A percentile compares a stretch with the other conserved stretches of the same genome.
Conservation (phyloP, 2,329 filamentous ascomycete genomes). For the Colletotrichum chlorophyti region DNA sequence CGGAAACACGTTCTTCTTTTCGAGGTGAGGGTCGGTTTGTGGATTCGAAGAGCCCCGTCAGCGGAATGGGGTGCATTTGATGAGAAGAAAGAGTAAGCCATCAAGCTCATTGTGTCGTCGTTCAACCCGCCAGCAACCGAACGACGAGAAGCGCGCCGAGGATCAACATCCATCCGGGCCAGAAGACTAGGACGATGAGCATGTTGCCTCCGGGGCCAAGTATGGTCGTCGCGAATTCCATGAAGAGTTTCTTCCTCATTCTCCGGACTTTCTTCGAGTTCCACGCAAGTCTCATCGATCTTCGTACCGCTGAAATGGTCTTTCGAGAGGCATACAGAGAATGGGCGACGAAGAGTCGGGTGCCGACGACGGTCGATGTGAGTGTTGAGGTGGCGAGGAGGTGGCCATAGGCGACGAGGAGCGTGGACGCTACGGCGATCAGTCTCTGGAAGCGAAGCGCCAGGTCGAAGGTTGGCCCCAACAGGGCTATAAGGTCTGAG, state of each 20-base stretch:
- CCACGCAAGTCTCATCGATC: constrained; percentile 37
- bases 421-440: constrained; percentile 38
- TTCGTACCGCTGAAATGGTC: constrained; percentile 25
- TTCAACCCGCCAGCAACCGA: constrained; percentile 44
- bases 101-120: neutral
- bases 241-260: constrained; percentile 55
- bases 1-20: constrained; percentile 94
- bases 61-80: neutral
- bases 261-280: constrained; percentile 42
- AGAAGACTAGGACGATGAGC: constrained; percentile 59
- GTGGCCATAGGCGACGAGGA: constrained; percentile 40
- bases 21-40: constrained; percentile 42
- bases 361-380: constrained; percentile 35
- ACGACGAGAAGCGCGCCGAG: constrained; percentile 41
- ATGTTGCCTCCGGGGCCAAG: constrained; percentile 57
- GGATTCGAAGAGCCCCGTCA: neutral
- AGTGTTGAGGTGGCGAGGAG: constrained; percentile 38
- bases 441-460: constrained; percentile 43
- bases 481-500: constrained; percentile 39
- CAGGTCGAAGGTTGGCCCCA: constrained; percentile 42
- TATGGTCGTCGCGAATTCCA: constrained; percentile 58
- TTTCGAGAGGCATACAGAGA: constrained; percentile 36
- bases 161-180: constrained; percentile 63
- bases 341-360: constrained; percentile 38
- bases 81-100: constrained; percentile 1